Conservation (phyloP, 2,329 filamentous ascomycete species). For the Penicillium sp. region DNA sequence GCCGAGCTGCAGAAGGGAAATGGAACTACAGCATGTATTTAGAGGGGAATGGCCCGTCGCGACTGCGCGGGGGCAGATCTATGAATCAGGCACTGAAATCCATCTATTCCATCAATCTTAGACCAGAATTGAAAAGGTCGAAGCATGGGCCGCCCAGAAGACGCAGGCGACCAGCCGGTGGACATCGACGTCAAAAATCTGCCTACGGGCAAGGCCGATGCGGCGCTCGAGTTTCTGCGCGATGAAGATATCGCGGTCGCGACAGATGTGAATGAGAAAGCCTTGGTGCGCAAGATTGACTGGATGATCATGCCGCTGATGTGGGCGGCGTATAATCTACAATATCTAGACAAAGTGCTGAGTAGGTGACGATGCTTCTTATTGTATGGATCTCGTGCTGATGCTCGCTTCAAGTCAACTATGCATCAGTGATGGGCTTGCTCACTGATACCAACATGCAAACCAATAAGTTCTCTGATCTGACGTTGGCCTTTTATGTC, state of each 20-base stretch:
- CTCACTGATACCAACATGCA: slow-evolving; percentile 52
- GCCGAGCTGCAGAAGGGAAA: neutral
- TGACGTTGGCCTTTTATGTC: slow-evolving; percentile 60
- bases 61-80: neutral
- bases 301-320: slow-evolving; percentile 51
- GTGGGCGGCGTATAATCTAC: slow-evolving; percentile 56
- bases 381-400: neutral
- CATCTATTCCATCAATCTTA: neutral
- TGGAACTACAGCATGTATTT: neutral
- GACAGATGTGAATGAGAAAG: slow-evolving; percentile 30
- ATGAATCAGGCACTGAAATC: too few relatives aligned
- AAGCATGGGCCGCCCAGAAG: slow-evolving; percentile 2
- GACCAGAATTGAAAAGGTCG: neutral
- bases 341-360: slow-evolving; percentile 60
- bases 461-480: slow-evolving; percentile 59
- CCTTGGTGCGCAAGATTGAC: slow-evolving; percentile 37
- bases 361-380: slow-evolving; percentile 30
- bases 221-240: slow-evolving; percentile 36
- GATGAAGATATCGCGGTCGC: slow-evolving; percentile 25
- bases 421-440: slow-evolving; percentile 61
- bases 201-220: slow-evolving; percentile 32
- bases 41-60: neutral
- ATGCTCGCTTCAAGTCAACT: slow-evolving; percentile 38
- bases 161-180: slow-evolving; percentile 1
- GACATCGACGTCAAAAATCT: slow-evolving; percentile 18